These are phyloP conservation scores for Trichomonas gallinae DNA, from an alignment of 208 protist species.

Conservation along the genomic window DNA sequence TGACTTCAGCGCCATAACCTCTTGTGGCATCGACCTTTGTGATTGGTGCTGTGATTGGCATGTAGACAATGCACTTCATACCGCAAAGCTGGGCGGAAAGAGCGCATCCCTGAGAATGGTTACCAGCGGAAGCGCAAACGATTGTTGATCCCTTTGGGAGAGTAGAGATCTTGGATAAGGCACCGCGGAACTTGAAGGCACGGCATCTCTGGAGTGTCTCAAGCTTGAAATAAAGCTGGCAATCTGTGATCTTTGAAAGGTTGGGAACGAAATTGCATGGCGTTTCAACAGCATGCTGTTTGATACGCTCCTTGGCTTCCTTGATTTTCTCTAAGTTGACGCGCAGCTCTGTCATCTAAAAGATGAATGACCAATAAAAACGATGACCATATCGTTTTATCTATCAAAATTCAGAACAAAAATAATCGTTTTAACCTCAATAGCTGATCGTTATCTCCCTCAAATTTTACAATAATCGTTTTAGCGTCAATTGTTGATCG, in stretches of 20 bases:
- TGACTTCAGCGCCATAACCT: constrained; percentile 29
- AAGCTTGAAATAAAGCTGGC: constrained; percentile 43
- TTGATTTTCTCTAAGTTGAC: background rate
- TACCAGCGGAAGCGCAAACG: constrained; percentile 64
- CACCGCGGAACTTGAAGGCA: constrained; percentile 55
- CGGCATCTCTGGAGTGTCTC: constrained; percentile 51
- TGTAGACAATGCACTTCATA: constrained; percentile 62
- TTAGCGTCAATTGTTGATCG: no score
- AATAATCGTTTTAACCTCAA: no score
- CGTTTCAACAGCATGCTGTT: constrained; percentile 36
- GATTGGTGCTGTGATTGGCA: constrained; percentile 55
- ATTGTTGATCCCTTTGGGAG: constrained; percentile 46
- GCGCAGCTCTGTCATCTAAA: background rate
- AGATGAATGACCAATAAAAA: background rate
- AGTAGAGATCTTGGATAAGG: constrained; percentile 54
- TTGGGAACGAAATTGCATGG: constrained; percentile 36
- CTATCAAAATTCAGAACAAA: background rate
- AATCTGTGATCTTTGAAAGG: constrained; percentile 29
- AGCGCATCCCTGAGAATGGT: constrained; percentile 67
- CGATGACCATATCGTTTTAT: background rate
- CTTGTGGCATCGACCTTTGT: constrained; percentile 53
- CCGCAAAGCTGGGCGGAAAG: constrained; percentile 47
- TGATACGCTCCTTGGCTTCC: background rate
- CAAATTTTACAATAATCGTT: no score
- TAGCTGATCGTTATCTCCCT: no score